phyloP scores from a whole-genome alignment of 2,329 filamentous ascomycete genomes.

The Macroventuria anomochaeta region DNA sequence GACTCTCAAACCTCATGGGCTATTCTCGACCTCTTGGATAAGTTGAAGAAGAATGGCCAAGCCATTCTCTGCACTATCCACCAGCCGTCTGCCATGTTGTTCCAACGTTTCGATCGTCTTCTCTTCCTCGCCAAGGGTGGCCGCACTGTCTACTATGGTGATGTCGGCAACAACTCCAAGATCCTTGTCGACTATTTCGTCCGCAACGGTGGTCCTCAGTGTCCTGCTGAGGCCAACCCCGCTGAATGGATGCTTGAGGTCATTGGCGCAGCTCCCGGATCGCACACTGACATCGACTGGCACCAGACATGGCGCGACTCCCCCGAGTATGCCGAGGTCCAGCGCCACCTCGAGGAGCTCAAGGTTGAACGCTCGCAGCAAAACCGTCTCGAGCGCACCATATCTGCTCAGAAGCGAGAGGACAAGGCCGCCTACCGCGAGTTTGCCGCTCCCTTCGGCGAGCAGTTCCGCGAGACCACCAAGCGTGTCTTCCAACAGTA shows the following conservation, averaged over 20 bases:
- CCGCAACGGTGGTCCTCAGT: slow-evolving; percentile 69
- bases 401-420: slow-evolving; percentile 50
- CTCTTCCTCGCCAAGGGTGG: slow-evolving; percentile 79
- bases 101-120: slow-evolving; percentile 86
- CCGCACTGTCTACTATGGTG: slow-evolving; percentile 80
- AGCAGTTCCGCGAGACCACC: slow-evolving; percentile 72
- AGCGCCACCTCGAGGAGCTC: slow-evolving; percentile 56
- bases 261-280: slow-evolving; percentile 60
- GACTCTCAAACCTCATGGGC: slow-evolving; percentile 94
- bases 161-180: slow-evolving; percentile 74
- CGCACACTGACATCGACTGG: slow-evolving; percentile 60
- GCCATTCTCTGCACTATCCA: slow-evolving; percentile 98
- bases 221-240: slow-evolving; percentile 74
- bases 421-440: slow-evolving; percentile 70
- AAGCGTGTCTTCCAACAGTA: slow-evolving; percentile 86
- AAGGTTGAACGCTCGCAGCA: slow-evolving; percentile 48
- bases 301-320: slow-evolving; percentile 57
- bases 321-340: slow-evolving; percentile 53
- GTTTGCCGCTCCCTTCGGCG: slow-evolving; percentile 76
- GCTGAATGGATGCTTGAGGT: slow-evolving; percentile 79
- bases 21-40: slow-evolving; percentile 86
- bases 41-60: slow-evolving; percentile 79
- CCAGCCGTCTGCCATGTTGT: slow-evolving; percentile 93
- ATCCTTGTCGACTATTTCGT: slow-evolving; percentile 78
- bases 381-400: slow-evolving; percentile 43